Base-by-base conservation (phyloP, 352 stramenopile species). In the Globisporangium echinulatum region DNA sequence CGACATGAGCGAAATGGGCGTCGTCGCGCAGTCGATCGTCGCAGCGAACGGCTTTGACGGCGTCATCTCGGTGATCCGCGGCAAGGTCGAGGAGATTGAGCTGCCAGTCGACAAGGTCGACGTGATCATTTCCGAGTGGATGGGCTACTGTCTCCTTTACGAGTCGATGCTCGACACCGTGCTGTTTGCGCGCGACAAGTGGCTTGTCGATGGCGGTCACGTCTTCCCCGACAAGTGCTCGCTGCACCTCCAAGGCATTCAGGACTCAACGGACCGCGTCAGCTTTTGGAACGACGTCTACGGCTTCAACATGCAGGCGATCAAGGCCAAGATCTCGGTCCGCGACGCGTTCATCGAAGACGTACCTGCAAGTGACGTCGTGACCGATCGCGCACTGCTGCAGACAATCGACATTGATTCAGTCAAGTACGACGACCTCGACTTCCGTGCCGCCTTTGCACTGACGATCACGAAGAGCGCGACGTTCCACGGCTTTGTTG, bases 101-200 rank as follows among this genome's bases (percentile, higher is more conserved):
- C 72, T 99, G 14, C 94, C 94, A 0, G 90, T 98, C 15, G 70
- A 90, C 42, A 78, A 94, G 49, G 92, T 99, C 38, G 96, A 99
- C 68, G 96, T 99, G 55, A 98, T 99, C 69, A 92, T 99, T 37
- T 98, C 88, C 17, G 96, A 99, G 80, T 99, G 96, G 96, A 99
- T 99, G 96, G 96, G 96, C 44, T 99, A 99, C 75, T 98, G 94
- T 64, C 74, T 98, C 36, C 68, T 99, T 10, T 99, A 98, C 72
- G 96, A 99, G 80, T 98, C 87, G 43, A 99, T 99, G 96, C 83
- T 99, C 19, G 94, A 98, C 67, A 98, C 94, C 11, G 96, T 99
- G 19, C 72, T 99, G 15, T 97, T 87, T 68, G 96, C 96, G 38
- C 79, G 96, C 25, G 96, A 99, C 72, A 98, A 98, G 74, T 99